phyloP scores from a whole-genome alignment of 305 asterid genomes.

The Rubia peregrina region DNA sequence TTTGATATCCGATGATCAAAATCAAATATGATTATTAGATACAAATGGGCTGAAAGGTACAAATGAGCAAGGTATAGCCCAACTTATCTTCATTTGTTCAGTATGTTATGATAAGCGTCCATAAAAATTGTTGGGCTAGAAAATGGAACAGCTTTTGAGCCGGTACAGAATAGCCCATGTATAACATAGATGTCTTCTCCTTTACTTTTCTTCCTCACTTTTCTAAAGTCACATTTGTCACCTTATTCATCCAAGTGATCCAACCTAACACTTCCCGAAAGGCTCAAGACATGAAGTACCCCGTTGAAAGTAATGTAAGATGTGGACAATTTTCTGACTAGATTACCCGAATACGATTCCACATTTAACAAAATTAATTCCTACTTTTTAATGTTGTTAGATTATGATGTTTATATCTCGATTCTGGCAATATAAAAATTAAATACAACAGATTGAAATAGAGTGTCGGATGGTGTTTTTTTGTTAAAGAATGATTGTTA shows the following conservation, averaged over 20 bases:
- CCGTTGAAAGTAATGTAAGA: not conserved
- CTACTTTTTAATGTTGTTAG: no score
- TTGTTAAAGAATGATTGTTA: no score
- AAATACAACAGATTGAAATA: no score
- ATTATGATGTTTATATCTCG: no score
- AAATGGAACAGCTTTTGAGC: not conserved
- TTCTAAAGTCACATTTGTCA: not conserved
- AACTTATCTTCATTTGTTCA: no score
- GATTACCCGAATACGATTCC: not conserved
- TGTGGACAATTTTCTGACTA: not conserved
- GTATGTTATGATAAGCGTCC: no score
- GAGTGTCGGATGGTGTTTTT: no score
- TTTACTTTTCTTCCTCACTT: not conserved
- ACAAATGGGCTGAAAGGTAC: no score
- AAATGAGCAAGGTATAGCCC: no score
- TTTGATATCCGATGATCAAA: no score
- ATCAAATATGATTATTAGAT: no score
- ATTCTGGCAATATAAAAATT: no score
- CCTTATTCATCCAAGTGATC: not conserved
- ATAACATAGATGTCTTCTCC: not conserved
- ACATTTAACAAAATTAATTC: not conserved
- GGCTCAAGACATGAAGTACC: not conserved
- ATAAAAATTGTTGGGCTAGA: not conserved
- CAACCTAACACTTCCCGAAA: not conserved
- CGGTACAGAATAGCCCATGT: not conserved